Conservation (phyloP, 2,329 filamentous ascomycete species). For the Myriosclerotinia scirpicola region DNA sequence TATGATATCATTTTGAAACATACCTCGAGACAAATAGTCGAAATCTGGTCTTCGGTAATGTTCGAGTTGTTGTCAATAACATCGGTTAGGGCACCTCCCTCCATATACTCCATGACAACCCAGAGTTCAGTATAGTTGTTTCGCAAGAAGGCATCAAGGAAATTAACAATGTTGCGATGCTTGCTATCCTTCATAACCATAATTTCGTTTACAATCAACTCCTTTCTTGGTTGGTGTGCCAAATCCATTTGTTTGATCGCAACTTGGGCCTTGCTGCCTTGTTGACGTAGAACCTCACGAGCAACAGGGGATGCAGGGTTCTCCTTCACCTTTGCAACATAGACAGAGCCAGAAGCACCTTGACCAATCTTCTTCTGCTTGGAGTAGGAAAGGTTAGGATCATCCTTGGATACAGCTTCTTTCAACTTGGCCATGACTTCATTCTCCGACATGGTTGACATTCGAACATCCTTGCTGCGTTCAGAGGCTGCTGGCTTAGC, state of each 20-base stretch:
- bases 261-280: slow-evolving; percentile 82
- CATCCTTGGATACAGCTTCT: slow-evolving; percentile 92
- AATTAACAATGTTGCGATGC: slow-evolving; percentile 98
- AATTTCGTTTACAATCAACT: slow-evolving; percentile 98
- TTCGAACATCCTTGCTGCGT: slow-evolving; percentile 88
- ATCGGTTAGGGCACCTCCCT: slow-evolving; percentile 94
- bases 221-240: slow-evolving; percentile 93
- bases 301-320: slow-evolving; percentile 79
- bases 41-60: slow-evolving; percentile 96
- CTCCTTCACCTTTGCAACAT: slow-evolving; percentile 94
- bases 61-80: slow-evolving; percentile 97
- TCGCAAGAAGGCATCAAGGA: slow-evolving; percentile 92
- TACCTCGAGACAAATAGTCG: slow-evolving; percentile 95
- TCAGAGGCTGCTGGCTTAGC: slow-evolving; percentile 73
- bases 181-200: slow-evolving; percentile 99
- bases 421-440: slow-evolving; percentile 97
- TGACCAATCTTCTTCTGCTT: slow-evolving; percentile 99
- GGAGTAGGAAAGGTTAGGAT: slow-evolving; percentile 91
- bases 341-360: slow-evolving; percentile 95
- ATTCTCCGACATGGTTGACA: slow-evolving; percentile 96
- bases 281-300: slow-evolving; percentile 72
- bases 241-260: slow-evolving; percentile 99
- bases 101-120: slow-evolving; percentile 99
- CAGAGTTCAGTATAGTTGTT: slow-evolving; percentile 95
- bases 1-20: slow-evolving; percentile 38